Evolutionary conservation across 495 filamentous ascomycete genomes (phyloP).

Genomic region (Physcia stellaris): DNA sequence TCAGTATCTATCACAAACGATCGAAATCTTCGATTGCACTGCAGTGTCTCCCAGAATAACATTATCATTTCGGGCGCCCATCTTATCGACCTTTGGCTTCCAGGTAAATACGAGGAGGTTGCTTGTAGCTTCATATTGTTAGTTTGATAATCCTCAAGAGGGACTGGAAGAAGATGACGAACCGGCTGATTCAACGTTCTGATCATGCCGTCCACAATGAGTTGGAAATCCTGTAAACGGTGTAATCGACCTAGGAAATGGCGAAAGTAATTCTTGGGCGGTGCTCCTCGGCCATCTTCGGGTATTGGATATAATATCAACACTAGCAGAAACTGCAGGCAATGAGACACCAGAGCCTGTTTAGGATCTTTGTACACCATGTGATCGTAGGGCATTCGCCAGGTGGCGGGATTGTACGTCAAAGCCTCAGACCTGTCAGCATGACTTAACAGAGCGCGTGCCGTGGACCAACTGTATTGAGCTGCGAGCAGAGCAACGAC

Average conservation of each 20-base stretch:
- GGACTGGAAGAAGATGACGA: constrained; percentile 5
- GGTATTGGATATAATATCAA: constrained; percentile 85
- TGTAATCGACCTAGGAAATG: constrained; percentile 87
- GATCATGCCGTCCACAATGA: constrained; percentile 91
- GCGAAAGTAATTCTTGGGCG: constrained; percentile 80
- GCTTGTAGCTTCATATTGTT: constrained; percentile 55
- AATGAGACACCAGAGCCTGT: constrained; percentile 82
- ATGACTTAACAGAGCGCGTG: neutral
- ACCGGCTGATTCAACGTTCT: constrained; percentile 83
- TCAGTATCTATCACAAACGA: constrained; percentile 97
- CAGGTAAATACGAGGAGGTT: constrained; percentile 76
- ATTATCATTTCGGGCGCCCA: constrained; percentile 96
- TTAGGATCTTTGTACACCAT: constrained; percentile 89
- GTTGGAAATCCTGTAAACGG: constrained; percentile 93
- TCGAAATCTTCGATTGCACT: constrained; percentile 95
- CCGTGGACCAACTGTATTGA: constrained; percentile 70
- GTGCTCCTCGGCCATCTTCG: constrained; percentile 44
- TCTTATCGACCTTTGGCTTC: constrained; percentile 64
- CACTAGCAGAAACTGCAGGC: constrained; percentile 78
- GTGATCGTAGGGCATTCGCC: constrained; percentile 91
- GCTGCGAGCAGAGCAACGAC: constrained; percentile 75
- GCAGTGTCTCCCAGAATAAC: constrained; percentile 93
- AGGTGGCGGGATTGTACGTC: constrained; percentile 91
- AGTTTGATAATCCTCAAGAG: neutral
- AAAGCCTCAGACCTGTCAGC: constrained; percentile 45